Conservation (phyloP, 108 stramenopile species). For the Cyclotella baltica region DNA sequence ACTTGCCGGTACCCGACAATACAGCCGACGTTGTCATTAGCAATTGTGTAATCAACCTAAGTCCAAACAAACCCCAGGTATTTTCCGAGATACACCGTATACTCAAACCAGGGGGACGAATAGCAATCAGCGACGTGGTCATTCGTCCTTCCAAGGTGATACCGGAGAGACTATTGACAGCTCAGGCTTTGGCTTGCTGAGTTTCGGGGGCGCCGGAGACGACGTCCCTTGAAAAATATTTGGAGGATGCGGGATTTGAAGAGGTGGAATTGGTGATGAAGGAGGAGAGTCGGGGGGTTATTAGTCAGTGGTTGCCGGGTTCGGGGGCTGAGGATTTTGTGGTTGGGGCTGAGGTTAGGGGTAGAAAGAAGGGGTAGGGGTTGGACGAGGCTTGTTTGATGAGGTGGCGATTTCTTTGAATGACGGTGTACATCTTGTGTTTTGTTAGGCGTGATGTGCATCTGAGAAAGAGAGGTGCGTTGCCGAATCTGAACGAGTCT, state of each 20-base stretch:
- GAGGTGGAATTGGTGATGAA: conserved; percentile 54
- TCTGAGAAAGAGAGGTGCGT: too few species aligned
- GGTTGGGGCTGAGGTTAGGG: conserved; percentile 50
- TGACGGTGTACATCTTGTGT: too few species aligned
- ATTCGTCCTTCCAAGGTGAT: conserved; percentile 39
- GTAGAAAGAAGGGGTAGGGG: conserved; percentile 26
- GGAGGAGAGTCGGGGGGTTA: conserved; percentile 59
- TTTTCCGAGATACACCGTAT: conserved; percentile 82
- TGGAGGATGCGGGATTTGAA: conserved; percentile 54
- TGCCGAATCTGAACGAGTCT: too few species aligned
- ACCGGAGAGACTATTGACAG: conserved; percentile 48
- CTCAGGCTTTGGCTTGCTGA: conserved; percentile 71
- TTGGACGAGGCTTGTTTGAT: too few species aligned
- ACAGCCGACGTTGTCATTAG: conserved; percentile 84
- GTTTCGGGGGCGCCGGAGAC: conserved; percentile 61
- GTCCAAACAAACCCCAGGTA: conserved; percentile 82
- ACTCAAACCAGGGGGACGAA: conserved; percentile 84
- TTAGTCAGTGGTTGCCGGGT: conserved; percentile 65
- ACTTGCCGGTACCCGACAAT: conserved; percentile 77
- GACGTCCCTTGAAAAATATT: conserved; percentile 47
- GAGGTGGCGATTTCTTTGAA: too few species aligned
- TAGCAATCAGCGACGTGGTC: conserved; percentile 79
- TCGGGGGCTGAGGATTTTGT: conserved; percentile 64
- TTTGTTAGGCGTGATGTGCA: too few species aligned
- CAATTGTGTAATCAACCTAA: conserved; percentile 93